Evolutionary conservation across 306 rosid species (phyloP).

Genomic region (Bauhinia variegata): DNA sequence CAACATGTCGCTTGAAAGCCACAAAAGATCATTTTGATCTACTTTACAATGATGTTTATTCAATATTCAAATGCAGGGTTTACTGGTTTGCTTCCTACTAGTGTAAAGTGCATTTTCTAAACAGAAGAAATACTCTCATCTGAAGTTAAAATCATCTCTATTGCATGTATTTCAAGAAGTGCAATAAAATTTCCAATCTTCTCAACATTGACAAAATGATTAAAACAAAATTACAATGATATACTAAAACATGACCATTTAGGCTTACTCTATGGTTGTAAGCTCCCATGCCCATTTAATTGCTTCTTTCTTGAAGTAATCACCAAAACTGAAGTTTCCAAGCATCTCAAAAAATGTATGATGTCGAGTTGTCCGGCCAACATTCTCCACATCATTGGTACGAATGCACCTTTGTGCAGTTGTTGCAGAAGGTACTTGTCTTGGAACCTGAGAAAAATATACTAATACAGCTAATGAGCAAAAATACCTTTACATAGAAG

Average conservation of each 20-base stretch:
- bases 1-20: background rate
- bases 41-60: background rate
- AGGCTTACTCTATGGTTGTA: constrained; percentile 74
- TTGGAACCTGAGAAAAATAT: constrained; percentile 54
- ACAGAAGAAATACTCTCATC: background rate
- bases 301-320: constrained; percentile 94
- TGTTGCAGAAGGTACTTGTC: constrained; percentile 73
- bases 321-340: constrained; percentile 96
- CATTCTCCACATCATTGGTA: constrained; percentile 87
- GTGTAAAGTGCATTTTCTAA: background rate
- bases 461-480: constrained; percentile 9
- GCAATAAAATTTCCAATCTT: background rate
- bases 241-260: background rate
- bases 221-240: background rate
- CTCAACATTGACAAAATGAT: background rate
- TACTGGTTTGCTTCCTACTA: background rate
- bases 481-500: background rate
- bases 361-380: constrained; percentile 83
- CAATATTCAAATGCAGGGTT: background rate
- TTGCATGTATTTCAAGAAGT: background rate
- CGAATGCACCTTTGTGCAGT: constrained; percentile 93
- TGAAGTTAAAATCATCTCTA: background rate
- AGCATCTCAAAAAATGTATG: constrained; percentile 98
- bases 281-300: constrained; percentile 97
- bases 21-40: background rate